Conservation (phyloP, 2,329 filamentous ascomycete genomes). For the Aspergillus bombycis region DNA sequence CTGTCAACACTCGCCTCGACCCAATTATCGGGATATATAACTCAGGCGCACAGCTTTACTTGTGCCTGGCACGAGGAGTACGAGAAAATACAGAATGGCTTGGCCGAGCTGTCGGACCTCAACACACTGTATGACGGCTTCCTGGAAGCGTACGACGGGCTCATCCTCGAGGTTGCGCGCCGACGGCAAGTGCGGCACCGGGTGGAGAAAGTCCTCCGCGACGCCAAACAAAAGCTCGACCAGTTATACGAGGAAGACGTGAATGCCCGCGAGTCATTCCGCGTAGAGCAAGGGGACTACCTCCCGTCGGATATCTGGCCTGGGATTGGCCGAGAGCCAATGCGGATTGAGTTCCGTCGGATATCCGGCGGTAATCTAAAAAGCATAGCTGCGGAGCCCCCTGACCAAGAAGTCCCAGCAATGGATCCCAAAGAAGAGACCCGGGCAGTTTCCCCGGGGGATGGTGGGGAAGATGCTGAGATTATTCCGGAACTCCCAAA, state of each 20-base stretch:
- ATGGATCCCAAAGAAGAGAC: conserved; percentile 14
- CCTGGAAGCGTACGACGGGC: conserved; percentile 76
- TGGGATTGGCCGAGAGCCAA: conserved; percentile 64
- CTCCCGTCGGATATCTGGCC: conserved; percentile 88
- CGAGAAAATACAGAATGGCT: conserved; percentile 66
- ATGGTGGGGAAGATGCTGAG: conserved; percentile 32
- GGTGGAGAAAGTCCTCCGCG: conserved; percentile 73
- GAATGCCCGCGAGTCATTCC: conserved; percentile 74
- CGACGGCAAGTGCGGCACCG: conserved; percentile 73
- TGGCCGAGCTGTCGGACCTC: conserved; percentile 76
- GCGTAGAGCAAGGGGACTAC: conserved; percentile 80
- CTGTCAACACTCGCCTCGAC: conserved; percentile 67
- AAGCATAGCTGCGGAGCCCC: conserved; percentile 16
- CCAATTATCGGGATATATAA: conserved; percentile 60
- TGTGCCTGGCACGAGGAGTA: conserved; percentile 74
- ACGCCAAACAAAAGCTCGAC: conserved; percentile 76
- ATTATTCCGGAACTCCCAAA: conserved; percentile 48
- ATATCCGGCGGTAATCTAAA: conserved; percentile 40
- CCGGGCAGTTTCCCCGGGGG: conserved; percentile 9
- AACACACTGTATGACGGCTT: conserved; percentile 87
- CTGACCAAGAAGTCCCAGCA: conserved; percentile 14
- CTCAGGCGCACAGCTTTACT: conserved; percentile 51
- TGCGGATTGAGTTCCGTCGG: conserved; percentile 48
- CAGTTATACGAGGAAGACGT: conserved; percentile 74
- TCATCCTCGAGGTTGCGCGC: conserved; percentile 82